These are phyloP conservation scores for Lyophyllum decastes DNA, from an alignment of 768 basidiomycete genomes.

Conservation along the genomic window DNA sequence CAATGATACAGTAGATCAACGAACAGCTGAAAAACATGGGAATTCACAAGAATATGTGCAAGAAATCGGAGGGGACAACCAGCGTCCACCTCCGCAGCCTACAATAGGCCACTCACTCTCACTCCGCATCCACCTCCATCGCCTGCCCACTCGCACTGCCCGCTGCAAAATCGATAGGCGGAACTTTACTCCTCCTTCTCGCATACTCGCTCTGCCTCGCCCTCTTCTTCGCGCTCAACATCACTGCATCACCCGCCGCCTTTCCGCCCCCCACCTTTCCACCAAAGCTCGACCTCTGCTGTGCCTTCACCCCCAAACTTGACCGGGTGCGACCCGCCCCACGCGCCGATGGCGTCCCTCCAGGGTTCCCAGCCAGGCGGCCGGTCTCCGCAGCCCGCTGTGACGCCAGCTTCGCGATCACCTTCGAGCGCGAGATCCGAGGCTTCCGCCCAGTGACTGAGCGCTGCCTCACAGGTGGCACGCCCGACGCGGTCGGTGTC, in stretches of 20 bases:
- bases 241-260: constrained; percentile 35
- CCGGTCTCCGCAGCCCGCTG: constrained; percentile 54
- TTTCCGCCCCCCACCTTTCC: constrained; percentile 29
- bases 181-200: constrained; percentile 50
- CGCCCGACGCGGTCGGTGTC: not conserved
- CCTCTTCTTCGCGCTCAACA: constrained; percentile 71
- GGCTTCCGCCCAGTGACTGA: constrained; percentile 58
- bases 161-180: constrained; percentile 7
- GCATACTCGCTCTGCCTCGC: constrained; percentile 78
- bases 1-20: not conserved
- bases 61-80: not conserved
- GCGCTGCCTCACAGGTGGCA: constrained; percentile 22
- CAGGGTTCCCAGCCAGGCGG: constrained; percentile 1
- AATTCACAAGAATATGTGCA: not conserved
- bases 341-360: constrained; percentile 20
- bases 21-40: not conserved
- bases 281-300: constrained; percentile 40
- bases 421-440: constrained; percentile 78
- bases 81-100: not conserved
- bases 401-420: constrained; percentile 74
- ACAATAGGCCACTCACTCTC: not conserved
- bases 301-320: constrained; percentile 49
- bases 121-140: constrained; percentile 15
- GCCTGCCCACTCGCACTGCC: not conserved
- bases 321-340: constrained; percentile 45